phyloP scores from a whole-genome alignment of 305 asterid genomes.

The Lippia alba region DNA sequence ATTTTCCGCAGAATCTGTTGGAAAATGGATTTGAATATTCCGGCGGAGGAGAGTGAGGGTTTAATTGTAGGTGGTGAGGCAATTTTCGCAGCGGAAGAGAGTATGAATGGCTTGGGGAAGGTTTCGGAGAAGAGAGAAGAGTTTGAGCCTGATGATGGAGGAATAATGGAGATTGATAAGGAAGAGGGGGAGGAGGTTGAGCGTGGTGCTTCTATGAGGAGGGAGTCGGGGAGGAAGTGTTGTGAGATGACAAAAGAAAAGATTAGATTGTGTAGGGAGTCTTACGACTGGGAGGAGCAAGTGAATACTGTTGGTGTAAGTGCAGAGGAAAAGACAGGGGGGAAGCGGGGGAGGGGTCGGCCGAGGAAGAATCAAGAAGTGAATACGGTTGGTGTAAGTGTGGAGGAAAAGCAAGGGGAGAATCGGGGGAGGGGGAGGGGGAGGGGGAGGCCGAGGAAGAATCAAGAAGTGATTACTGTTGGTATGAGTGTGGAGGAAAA shows the following conservation, averaged over 20 bases:
- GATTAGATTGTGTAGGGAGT: background rate
- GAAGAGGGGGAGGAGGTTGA: slow-evolving; percentile 11
- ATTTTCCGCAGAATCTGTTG: background rate
- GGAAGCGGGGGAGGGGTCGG: background rate
- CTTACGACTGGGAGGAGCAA: too few relatives aligned
- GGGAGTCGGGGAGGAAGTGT: slow-evolving; percentile 2
- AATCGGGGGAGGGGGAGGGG: slow-evolving; percentile 23
- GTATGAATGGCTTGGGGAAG: background rate
- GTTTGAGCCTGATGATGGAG: slow-evolving; percentile 28
- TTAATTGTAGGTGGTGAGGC: slow-evolving; percentile 9
- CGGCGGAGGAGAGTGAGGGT: slow-evolving; percentile 35
- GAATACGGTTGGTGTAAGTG: background rate
- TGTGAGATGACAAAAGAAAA: slow-evolving; percentile 12
- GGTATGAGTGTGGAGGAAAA: slow-evolving; percentile 21
- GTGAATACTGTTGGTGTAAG: too few relatives aligned
- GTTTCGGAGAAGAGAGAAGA: slow-evolving; percentile 24
- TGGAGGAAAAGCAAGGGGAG: slow-evolving; percentile 13
- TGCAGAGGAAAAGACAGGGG: too few relatives aligned
- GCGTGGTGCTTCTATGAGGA: slow-evolving; percentile 3
- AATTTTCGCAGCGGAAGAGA: background rate
- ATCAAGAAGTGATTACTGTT: background rate
- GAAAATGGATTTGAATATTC: slow-evolving; percentile 44
- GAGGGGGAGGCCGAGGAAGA: slow-evolving; percentile 2
- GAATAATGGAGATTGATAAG: slow-evolving; percentile 18
- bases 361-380: slow-evolving; percentile 19